Conservation (phyloP, 306 rosid genomes). For the Boehmeria nivea region DNA sequence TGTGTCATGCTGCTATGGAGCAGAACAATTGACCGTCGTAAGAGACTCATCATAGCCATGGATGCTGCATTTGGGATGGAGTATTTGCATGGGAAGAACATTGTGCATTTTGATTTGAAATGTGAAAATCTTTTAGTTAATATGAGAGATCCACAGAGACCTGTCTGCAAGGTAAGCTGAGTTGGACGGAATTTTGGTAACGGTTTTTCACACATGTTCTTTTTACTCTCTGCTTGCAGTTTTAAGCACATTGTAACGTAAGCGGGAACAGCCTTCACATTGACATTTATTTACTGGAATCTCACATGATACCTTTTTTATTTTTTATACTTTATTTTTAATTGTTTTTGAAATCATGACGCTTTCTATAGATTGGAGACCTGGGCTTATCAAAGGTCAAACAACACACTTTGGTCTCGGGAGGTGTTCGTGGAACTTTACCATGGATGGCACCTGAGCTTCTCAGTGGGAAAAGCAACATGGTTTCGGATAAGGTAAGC, state of each 20-base stretch:
- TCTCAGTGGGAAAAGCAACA: conserved; percentile 92
- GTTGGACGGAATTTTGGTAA: too few species aligned
- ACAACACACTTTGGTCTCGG: conserved; percentile 93
- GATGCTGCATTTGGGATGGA: conserved; percentile 99
- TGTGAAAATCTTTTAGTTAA: conserved; percentile 94
- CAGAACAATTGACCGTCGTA: conserved; percentile 98
- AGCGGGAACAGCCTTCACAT: conserved; percentile 7
- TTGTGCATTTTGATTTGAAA: conserved; percentile 98
- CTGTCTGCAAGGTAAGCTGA: conserved; percentile 81
- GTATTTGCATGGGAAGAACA: conserved; percentile 89
- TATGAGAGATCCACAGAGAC: conserved; percentile 98
- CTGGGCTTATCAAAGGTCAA: conserved; percentile 97
- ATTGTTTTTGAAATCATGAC: conserved; percentile 1
- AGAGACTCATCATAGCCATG: conserved; percentile 95
- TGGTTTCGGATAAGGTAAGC: conserved; percentile 94
- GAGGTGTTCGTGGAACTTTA: conserved; percentile 97
- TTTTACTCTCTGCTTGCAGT: background rate
- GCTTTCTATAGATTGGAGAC: conserved; percentile 75
- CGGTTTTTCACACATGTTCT: background rate
- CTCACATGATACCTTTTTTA: too few species aligned
- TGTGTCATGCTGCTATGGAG: conserved; percentile 21
- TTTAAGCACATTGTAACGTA: conserved; percentile 1
- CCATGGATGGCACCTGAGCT: conserved; percentile 99
- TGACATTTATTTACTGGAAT: too few species aligned
- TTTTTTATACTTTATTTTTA: background rate